A percentile compares a stretch with the other conserved stretches of the same genome.
These are phyloP conservation scores for Royoungia palumana DNA, from an alignment of 768 basidiomycete species.

Conservation along the genomic window DNA sequence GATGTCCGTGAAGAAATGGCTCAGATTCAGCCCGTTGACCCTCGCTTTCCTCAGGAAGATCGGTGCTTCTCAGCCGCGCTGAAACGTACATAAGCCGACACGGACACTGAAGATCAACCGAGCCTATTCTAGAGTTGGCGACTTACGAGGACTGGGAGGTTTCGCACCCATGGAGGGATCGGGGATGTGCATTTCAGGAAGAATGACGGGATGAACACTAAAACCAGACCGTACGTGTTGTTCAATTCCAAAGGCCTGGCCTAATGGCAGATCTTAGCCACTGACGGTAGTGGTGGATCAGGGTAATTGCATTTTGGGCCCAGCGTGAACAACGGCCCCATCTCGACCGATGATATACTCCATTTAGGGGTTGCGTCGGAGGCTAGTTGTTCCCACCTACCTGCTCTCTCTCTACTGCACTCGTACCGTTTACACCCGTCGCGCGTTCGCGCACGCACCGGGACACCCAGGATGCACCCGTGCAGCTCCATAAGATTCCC, in stretches of 20 bases:
- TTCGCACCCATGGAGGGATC: not conserved
- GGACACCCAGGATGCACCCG: too few species aligned
- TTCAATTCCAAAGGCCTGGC: not conserved
- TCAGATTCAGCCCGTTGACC: constrained; percentile 4
- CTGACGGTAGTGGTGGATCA: too few species aligned
- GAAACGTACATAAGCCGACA: not conserved
- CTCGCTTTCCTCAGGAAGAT: constrained; percentile 19
- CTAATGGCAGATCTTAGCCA: not conserved
- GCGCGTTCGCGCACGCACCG: too few species aligned
- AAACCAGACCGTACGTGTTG: not conserved
- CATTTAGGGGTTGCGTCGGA: too few species aligned
- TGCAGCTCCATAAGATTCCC: too few species aligned
- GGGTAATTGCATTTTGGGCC: too few species aligned
- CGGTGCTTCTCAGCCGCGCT: constrained; percentile 28
- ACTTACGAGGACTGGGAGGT: constrained; percentile 29
- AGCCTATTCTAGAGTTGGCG: not conserved
- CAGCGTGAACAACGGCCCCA: too few species aligned
- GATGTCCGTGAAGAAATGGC: constrained; percentile 27
- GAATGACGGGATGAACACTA: not conserved
- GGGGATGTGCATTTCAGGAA: constrained; percentile 9
- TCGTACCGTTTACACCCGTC: too few species aligned
- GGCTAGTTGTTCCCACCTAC: too few species aligned
- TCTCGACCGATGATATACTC: too few species aligned
- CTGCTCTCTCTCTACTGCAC: too few species aligned
- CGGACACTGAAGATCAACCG: not conserved